Conservation (phyloP, 2,329 filamentous ascomycete species). For the Calonectria fujianensis region DNA sequence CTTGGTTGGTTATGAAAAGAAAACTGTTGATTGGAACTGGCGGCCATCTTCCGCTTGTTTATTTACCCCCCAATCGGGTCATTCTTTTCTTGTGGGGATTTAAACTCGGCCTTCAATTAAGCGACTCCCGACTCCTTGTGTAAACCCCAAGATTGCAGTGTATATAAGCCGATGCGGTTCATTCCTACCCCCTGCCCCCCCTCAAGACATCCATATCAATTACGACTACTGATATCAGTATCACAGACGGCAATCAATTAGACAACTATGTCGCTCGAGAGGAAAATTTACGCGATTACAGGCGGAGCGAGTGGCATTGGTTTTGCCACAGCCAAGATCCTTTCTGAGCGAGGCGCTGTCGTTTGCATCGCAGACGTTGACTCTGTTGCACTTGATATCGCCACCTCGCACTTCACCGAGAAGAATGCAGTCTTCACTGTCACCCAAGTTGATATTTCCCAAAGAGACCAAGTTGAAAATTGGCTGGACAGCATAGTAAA, state of each 20-base stretch:
- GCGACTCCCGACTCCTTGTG: slow-evolving; percentile 27
- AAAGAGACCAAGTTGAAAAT: slow-evolving; percentile 67
- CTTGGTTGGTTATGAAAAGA: neutral
- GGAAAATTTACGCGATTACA: slow-evolving; percentile 64
- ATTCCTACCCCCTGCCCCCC: neutral
- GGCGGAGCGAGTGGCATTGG: slow-evolving; percentile 67
- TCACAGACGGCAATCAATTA: neutral
- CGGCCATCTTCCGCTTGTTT: neutral
- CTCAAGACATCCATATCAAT: neutral
- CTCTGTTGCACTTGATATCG: slow-evolving; percentile 53
- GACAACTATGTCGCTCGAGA: slow-evolving; percentile 55
- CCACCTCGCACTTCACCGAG: slow-evolving; percentile 57
- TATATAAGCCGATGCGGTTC: neutral
- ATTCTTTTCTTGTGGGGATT: slow-evolving; percentile 37
- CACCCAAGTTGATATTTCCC: slow-evolving; percentile 69
- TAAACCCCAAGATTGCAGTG: neutral
- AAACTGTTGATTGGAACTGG: neutral
- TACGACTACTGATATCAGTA: neutral
- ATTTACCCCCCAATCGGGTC: slow-evolving; percentile 45
- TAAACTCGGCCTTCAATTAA: slow-evolving; percentile 33
- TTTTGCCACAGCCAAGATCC: slow-evolving; percentile 62
- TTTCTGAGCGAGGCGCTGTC: slow-evolving; percentile 60
- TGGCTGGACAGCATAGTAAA: slow-evolving; percentile 69
- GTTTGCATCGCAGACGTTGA: slow-evolving; percentile 65
- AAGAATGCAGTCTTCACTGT: slow-evolving; percentile 57